Evolutionary conservation across 78 protist genomes (phyloP), one percentile per base, ranked within the genome.

Genomic region (Chrysochromulina parva): DNA sequence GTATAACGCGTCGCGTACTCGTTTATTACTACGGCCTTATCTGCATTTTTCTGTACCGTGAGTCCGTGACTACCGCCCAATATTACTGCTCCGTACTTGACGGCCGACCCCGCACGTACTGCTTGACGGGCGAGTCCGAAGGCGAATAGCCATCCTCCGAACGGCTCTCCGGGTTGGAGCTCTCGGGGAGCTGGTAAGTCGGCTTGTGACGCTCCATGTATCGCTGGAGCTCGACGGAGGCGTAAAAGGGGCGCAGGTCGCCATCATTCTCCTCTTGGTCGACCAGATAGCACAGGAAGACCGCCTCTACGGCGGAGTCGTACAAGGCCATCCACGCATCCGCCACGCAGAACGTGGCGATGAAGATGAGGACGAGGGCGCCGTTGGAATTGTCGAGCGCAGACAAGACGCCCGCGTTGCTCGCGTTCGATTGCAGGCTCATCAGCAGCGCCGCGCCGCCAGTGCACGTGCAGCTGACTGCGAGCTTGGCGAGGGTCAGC

Each of bases 201-300:
- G 62, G 62, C 62, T 13, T 7, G 13, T 58, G 62, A 13, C 62
- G 24, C 22, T 74, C 82, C 82, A 74, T 74, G 82, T 74, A 74
- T 53, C n/a, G 1, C 1, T 55, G 53, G 17, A 74, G 24, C 19
- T 53, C 53, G 4, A 55, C 82, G 20, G 82, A 74, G 9, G 82
- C 82, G 55, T 74, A 74, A n/a, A 19, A 74, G 26, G 82, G 82
- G 26, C 53, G 13, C 24, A 19, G 38, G 22, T 48, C 82, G 20
- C 82, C 82, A 19, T 74, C 82, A 55, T 74, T 74, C 55, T 74
- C 82, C 24, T 11, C 82, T 55, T 74, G 82, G 55, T 74, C 82
- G 82, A 74, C 82, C 28, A 74, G 55, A 55, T 11, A 74, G 55
- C 82, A 74, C 19, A 74, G 82, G 55, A 74, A 74, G 82, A 74